A percentile compares a stretch with the other conserved stretches of the same genome.
Evolutionary conservation across 1,139 yeast genomes (phyloP).

Genomic region (Lodderomyces oxycetoniae): DNA sequence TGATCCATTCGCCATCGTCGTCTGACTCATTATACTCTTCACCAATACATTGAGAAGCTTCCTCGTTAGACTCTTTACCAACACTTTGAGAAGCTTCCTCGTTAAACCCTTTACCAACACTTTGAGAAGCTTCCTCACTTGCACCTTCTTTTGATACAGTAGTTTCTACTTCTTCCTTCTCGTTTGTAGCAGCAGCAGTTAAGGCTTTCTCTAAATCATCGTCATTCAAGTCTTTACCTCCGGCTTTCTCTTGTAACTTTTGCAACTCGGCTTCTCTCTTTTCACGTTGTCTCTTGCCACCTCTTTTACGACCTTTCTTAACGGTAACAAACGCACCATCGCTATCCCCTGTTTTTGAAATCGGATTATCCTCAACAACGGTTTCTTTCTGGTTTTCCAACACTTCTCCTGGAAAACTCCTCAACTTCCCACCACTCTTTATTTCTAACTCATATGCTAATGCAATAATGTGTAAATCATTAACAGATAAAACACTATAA

Average conservation of each 20-base stretch:
- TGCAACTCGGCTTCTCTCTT: conserved; percentile 42
- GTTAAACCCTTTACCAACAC: background rate
- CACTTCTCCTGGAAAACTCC: conserved; percentile 68
- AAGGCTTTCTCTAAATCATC: conserved; percentile 6
- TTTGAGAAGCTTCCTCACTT: background rate
- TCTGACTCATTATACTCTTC: conserved; percentile 55
- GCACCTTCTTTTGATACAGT: background rate
- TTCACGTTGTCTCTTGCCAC: conserved; percentile 59
- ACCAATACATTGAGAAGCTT: conserved; percentile 10
- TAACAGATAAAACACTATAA: conserved; percentile 75
- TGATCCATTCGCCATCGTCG: conserved; percentile 95
- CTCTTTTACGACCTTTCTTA: conserved; percentile 54
- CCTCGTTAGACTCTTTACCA: background rate
- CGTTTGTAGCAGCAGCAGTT: conserved; percentile 2
- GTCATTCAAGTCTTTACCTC: conserved; percentile 15
- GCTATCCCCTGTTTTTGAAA: conserved; percentile 9
- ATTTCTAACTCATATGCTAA: conserved; percentile 82
- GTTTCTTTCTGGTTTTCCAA: conserved; percentile 13
- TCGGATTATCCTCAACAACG: conserved; percentile 3
- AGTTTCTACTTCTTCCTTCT: conserved; percentile 5
- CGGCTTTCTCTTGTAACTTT: conserved; percentile 43
- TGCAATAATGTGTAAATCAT: conserved; percentile 91
- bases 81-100: background rate
- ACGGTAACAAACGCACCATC: conserved; percentile 13
- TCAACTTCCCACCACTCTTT: conserved; percentile 63